Evolutionary conservation across 2,329 filamentous ascomycete species (phyloP).

Genomic region (Akanthomyces dipterigenus): DNA sequence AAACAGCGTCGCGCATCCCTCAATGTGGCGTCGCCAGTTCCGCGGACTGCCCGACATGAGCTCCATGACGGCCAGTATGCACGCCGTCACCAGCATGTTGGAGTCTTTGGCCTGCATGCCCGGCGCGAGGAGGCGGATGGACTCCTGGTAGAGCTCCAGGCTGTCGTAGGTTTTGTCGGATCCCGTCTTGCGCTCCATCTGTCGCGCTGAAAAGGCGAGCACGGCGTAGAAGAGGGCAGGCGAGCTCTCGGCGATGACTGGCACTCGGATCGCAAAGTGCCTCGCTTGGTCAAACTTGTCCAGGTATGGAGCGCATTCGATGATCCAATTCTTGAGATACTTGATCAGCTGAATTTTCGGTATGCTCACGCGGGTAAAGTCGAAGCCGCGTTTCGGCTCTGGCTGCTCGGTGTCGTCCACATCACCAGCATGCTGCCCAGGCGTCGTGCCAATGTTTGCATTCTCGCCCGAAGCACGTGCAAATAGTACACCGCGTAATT

Average conservation of each 20-base stretch:
- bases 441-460: constrained; percentile 22
- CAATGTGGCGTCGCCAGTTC: constrained; percentile 49
- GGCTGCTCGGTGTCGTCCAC: constrained; percentile 9
- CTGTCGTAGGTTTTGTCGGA: constrained; percentile 42
- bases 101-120: constrained; percentile 36
- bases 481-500: constrained; percentile 36
- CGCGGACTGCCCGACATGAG: constrained; percentile 41
- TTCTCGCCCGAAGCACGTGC: constrained; percentile 23
- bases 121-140: constrained; percentile 37
- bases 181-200: constrained; percentile 44
- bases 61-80: constrained; percentile 41
- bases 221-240: constrained; percentile 41
- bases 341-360: constrained; percentile 20
- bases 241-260: constrained; percentile 39
- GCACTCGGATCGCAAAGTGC: constrained; percentile 45
- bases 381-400: constrained; percentile 17
- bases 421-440: constrained; percentile 14
- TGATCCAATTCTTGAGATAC: constrained; percentile 44
- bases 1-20: constrained; percentile 49
- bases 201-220: constrained; percentile 45
- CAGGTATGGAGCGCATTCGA: constrained; percentile 41
- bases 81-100: constrained; percentile 38
- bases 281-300: constrained; percentile 50
- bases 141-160: constrained; percentile 46
- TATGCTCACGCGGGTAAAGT: constrained; percentile 22